phyloP scores from a whole-genome alignment of 2,329 filamentous ascomycete genomes.

The Ophioceras dolichostomum region DNA sequence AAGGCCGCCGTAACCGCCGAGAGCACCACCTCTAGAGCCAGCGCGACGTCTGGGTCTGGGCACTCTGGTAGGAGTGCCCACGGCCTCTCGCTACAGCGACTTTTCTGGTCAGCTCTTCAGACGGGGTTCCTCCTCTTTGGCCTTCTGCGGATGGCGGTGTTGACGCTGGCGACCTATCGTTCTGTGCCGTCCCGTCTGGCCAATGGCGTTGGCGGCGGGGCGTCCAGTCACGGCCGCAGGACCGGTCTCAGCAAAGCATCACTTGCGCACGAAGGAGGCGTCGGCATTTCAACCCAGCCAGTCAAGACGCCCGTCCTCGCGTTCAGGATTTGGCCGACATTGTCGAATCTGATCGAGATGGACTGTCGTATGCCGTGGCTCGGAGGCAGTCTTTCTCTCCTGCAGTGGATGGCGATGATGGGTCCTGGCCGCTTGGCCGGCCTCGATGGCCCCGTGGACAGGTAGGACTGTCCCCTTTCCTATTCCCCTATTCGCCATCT shows the following conservation, averaged over 20 bases:
- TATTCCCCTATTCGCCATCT: too few relatives aligned
- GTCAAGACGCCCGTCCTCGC: conserved; percentile 54
- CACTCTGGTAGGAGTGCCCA: too few relatives aligned
- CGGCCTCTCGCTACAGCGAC: conserved; percentile 30
- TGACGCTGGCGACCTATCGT: conserved; percentile 53
- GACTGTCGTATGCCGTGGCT: conserved; percentile 85
- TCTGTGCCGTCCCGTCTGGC: conserved; percentile 45
- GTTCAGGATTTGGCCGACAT: conserved; percentile 67
- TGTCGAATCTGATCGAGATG: conserved; percentile 61
- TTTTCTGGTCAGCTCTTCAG: conserved; percentile 47
- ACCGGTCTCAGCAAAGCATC: not conserved
- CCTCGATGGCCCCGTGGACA: conserved; percentile 72
- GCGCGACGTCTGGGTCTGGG: not conserved
- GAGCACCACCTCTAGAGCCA: too few relatives aligned
- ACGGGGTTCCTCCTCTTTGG: conserved; percentile 43
- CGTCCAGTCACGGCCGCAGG: not conserved
- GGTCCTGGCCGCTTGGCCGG: conserved; percentile 67
- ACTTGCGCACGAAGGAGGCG: not conserved
- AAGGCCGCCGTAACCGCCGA: conserved; percentile 8
- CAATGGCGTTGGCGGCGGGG: conserved; percentile 1
- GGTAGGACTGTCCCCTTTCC: conserved; percentile 47
- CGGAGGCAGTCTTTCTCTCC: conserved; percentile 58
- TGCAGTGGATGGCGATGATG: conserved; percentile 60
- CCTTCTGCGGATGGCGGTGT: conserved; percentile 52
- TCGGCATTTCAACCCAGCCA: conserved; percentile 2